Percentiles rank a stretch among this genome's conserved stretches.
Conservation (phyloP, 2,329 filamentous ascomycete species). For the Botrytis byssoidea region DNA sequence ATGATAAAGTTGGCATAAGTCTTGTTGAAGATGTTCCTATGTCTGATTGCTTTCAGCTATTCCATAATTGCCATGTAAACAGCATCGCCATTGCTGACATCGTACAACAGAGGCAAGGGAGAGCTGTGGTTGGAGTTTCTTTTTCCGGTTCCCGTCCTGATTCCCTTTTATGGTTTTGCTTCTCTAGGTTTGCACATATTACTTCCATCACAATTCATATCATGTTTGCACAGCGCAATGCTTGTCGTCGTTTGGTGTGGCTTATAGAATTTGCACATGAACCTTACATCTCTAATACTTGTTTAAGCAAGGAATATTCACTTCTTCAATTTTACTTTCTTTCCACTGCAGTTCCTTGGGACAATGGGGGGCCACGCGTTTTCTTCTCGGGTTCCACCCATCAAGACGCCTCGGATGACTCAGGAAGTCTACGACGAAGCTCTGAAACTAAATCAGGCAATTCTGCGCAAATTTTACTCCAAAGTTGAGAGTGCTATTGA, state of each 20-base stretch:
- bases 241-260: not conserved
- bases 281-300: not conserved
- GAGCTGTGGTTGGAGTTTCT: not conserved
- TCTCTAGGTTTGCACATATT: not conserved
- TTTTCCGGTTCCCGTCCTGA: not conserved
- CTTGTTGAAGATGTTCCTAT: not conserved
- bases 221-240: not conserved
- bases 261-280: not conserved
- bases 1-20: not conserved
- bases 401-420: conserved; percentile 66
- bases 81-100: not conserved
- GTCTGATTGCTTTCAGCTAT: not conserved
- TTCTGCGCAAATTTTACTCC: conserved; percentile 52
- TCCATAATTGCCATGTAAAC: not conserved
- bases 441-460: conserved; percentile 46
- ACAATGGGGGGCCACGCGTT: conserved; percentile 68
- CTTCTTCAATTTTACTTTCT: not conserved
- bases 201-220: not conserved
- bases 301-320: not conserved
- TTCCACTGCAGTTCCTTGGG: not conserved
- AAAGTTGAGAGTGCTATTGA: conserved; percentile 62
- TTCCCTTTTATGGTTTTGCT: not conserved
- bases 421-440: conserved; percentile 54
- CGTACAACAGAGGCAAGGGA: not conserved
- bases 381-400: conserved; percentile 43